Base-by-base conservation (phyloP, 306 rosid genomes). In the Glycyrrhiza uralensis region DNA sequence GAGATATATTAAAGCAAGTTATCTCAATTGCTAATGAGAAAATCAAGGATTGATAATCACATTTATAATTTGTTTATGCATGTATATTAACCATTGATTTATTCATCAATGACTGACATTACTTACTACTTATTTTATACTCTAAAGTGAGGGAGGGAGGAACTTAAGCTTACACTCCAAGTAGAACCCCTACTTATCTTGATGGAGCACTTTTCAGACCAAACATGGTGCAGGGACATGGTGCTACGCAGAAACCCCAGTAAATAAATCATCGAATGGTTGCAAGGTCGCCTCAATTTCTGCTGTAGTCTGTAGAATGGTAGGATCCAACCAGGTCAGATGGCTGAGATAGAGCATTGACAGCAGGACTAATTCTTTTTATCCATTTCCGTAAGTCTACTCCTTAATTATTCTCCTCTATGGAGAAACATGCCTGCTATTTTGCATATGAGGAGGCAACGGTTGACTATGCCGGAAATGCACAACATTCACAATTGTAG, bases 161-260 rank as follows among this genome's bases (percentile, higher is more conserved):
- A 45, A 33, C 22, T 3, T 32, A n/a, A 57, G 59, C 75, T 57
- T 39, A 49, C 44, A 35, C n/a, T 18, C 42, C 20, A 29, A 17
- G 19, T 35, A 68, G 55, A 77, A 23, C 19, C 64, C 5, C 3
- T 28, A 56, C 35, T 20, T 10, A 58, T 44, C 61, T 59, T 57
- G 69, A 56, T 33, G 14, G 9, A 41, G 72, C 57, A 78, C 26
- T 61, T 78, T 20, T 41, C 52, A 77, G 24, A 5, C 18, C 42
- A 45, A 44, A 57, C 54, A 76, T 56, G 75, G 23, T 11, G 50
- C 60, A 18, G 28, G 13, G 23, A 20, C 60, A 64, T 19, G 38
- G 36, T 39, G 23, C 41, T 29, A 2, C 15, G 23, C 55, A 50
- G 44, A 49, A 62, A 11, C 42, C 17, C 11, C 55, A 3, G 32